Evolutionary conservation across 192 early-diverging fungal genomes (phyloP), one percentile per base, ranked within the genome.

Genomic region (Backusella macrospora): DNA sequence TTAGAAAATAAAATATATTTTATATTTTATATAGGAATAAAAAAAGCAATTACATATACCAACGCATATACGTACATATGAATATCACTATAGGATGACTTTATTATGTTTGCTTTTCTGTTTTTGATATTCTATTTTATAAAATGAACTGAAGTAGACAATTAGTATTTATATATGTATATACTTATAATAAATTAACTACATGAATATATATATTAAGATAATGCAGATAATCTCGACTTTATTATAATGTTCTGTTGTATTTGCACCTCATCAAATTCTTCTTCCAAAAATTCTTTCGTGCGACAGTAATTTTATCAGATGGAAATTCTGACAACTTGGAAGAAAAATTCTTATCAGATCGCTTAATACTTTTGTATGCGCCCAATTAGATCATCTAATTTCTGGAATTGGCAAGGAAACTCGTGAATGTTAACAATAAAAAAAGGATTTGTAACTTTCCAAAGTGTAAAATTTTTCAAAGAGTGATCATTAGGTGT

Each of bases 291-390:
- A 49, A 49, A 49, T 49, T 49, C 48, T n/a, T 49, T 49, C 16
- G 48, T 49, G 48, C 18, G 48, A 49, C 48, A 49, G 7, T 49
- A 49, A 18, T 49, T 49, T 49, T 49, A 49, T 49, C 48, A 49
- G 48, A 49, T 49, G 48, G 48, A 49, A 48, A 49, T 49, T 49
- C 48, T 49, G 48, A 49, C 48, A 49, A 49, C 48, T 16, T 49
- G 16, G 46, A 48, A 49, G 16, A 49, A 49, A 49, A 49, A 49
- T 49, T n/a, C 48, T 49, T 49, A 49, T 49, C 48, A 49, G 48
- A 49, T 49, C 48, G 48, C 48, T 49, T 49, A n/a, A 18, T 49
- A n/a, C 18, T 15, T n/a, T 49, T 49, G 48, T 49, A 49, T n/a
- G 18, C 48, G 18, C 18, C 16, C 48, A 49, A 49, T 49, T 49